Percentiles rank a stretch among this genome's conserved stretches.
These are phyloP conservation scores for Penicillium waksmanii DNA, from an alignment of 495 filamentous ascomycete species.

Conservation along the genomic window DNA sequence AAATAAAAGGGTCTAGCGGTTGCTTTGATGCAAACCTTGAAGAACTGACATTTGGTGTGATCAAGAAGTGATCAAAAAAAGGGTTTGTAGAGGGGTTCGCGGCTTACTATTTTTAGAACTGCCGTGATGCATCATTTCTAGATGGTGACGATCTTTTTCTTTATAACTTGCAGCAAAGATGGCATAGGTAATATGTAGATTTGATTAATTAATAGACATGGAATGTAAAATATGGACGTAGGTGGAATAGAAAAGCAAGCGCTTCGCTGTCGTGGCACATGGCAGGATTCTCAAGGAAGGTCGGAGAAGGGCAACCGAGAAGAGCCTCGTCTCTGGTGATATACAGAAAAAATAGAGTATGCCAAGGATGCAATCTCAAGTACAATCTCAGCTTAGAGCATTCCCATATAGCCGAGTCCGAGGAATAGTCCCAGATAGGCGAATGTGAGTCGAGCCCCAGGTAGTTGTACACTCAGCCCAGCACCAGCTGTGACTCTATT, in stretches of 20 bases:
- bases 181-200: conserved; percentile 5
- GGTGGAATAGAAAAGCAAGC: conserved; percentile 10
- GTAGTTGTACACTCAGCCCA: conserved; percentile 12
- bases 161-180: not conserved
- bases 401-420: conserved; percentile 9
- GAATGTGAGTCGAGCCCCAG: conserved; percentile 3
- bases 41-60: too few relatives aligned
- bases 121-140: not conserved
- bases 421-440: conserved; percentile 10
- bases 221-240: conserved; percentile 11
- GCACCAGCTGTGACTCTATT: conserved; percentile 19
- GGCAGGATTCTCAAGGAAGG: conserved; percentile 13
- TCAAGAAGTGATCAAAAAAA: too few relatives aligned
- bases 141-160: not conserved
- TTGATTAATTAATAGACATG: conserved; percentile 12
- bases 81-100: too few relatives aligned
- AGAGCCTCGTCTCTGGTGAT: conserved; percentile 9
- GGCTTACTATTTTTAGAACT: not conserved
- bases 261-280: conserved; percentile 32
- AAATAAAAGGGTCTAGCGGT: not conserved
- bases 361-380: too few relatives aligned
- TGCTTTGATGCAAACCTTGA: not conserved
- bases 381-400: conserved; percentile 3
- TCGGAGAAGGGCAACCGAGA: conserved; percentile 10
- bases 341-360: not conserved